phyloP scores from a whole-genome alignment of 208 protist species.

The Angomonas ambiguus region DNA sequence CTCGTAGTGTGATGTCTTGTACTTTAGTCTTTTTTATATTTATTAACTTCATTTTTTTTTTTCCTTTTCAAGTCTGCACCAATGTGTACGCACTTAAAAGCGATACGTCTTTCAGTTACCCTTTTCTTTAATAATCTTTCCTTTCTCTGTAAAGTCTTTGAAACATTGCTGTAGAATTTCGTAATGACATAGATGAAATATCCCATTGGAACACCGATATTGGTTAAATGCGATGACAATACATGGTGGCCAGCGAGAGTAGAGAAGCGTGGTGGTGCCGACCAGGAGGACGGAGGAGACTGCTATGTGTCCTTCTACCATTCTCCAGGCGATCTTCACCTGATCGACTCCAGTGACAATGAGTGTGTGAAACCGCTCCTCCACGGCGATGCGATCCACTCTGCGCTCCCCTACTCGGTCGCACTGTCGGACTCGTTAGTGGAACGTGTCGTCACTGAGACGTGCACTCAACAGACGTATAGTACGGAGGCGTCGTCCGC shows the following conservation, averaged over 20 bases:
- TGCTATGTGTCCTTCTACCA: conserved; percentile 80
- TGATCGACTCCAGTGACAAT: conserved; percentile 18
- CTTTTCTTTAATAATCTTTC: background rate
- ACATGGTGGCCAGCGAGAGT: conserved; percentile 78
- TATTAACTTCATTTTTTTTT: background rate
- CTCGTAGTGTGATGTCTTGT: background rate
- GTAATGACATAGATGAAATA: conserved; percentile 28
- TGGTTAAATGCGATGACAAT: conserved; percentile 78
- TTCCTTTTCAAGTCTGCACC: background rate
- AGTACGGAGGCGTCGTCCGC: no score
- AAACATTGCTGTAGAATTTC: no score
- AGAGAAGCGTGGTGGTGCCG: conserved; percentile 16
- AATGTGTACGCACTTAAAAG: no score
- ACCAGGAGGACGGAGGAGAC: conserved; percentile 29
- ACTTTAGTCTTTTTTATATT: background rate
- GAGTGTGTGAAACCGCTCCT: background rate
- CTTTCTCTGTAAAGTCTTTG: background rate
- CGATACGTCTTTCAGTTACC: background rate
- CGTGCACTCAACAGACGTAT: no score
- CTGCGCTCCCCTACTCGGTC: no score
- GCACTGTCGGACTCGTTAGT: no score
- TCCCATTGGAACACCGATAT: conserved; percentile 42
- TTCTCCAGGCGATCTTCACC: conserved; percentile 55
- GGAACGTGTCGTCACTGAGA: no score
- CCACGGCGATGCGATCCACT: background rate